Percentiles rank a stretch among this genome's conserved stretches.
These are phyloP conservation scores for Chlamydomonas schloesseri DNA, from an alignment of 139 green algal species.

Conservation along the genomic window DNA sequence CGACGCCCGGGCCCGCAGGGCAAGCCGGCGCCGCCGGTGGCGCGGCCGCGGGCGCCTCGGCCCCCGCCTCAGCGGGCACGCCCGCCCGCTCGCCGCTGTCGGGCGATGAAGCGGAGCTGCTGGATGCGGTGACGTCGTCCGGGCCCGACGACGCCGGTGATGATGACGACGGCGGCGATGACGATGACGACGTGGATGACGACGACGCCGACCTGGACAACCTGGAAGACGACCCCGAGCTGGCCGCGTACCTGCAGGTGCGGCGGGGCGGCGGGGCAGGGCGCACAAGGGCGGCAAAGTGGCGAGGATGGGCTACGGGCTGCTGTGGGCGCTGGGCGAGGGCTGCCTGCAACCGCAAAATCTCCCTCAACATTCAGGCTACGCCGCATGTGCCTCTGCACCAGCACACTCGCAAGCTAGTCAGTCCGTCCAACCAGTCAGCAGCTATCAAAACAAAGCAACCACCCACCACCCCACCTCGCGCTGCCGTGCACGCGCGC, in stretches of 20 bases:
- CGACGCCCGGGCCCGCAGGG: too few species aligned
- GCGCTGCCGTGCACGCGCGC: background rate
- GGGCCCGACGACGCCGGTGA: background rate
- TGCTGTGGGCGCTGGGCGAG: too few species aligned
- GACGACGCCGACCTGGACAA: slow-evolving; percentile 13
- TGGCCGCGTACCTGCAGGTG: slow-evolving; percentile 53
- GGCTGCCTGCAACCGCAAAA: too few species aligned
- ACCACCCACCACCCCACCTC: too few species aligned
- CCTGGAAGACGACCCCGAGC: slow-evolving; percentile 50
- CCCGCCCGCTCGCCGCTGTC: background rate
- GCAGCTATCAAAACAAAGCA: too few species aligned
- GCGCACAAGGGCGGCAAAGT: too few species aligned
- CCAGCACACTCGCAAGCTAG: too few species aligned
- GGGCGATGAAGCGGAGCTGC: background rate
- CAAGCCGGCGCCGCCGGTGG: too few species aligned
- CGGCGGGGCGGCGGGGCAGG: background rate
- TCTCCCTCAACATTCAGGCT: too few species aligned
- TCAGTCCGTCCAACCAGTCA: too few species aligned
- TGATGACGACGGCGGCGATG: background rate
- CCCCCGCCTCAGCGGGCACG: background rate
- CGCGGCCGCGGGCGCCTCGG: background rate
- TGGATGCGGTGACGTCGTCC: background rate
- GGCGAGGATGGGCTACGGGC: too few species aligned
- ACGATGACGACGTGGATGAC: slow-evolving; percentile 36
- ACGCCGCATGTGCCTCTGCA: too few species aligned